phyloP scores from a whole-genome alignment of 106 monocot genomes.

The Narthecium ossifragum region DNA sequence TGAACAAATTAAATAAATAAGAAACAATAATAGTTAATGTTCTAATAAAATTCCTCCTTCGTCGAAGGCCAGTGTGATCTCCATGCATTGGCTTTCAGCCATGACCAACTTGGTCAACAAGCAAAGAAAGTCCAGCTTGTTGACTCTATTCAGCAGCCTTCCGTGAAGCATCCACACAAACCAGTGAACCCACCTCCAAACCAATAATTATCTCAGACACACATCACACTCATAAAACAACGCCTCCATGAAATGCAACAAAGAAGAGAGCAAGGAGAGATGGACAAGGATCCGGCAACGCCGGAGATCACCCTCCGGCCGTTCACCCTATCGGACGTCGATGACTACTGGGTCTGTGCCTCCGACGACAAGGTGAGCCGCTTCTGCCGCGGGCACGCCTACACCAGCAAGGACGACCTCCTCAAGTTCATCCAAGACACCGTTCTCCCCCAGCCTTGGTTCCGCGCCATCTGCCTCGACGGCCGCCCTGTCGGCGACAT shows the following conservation, averaged over 20 bases:
- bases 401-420: conserved; percentile 32
- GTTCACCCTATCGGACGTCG: conserved; percentile 43
- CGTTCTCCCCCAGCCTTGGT: conserved; percentile 57
- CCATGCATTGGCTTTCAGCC: no score
- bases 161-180: no score
- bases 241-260: background rate
- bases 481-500: conserved; percentile 36
- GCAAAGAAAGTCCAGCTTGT: no score
- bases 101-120: no score
- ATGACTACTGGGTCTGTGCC: conserved; percentile 56
- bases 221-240: no score
- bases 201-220: no score
- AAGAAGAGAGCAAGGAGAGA: background rate
- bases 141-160: no score
- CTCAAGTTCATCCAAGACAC: conserved; percentile 23
- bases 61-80: no score
- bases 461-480: conserved; percentile 50
- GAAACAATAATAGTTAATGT: no score
- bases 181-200: no score
- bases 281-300: background rate
- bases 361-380: conserved; percentile 57
- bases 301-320: conserved; percentile 40
- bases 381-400: conserved; percentile 40
- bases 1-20: no score
- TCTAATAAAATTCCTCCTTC: no score